Conservation (phyloP, 2,329 filamentous ascomycete species). For the Colletotrichum sp. region DNA sequence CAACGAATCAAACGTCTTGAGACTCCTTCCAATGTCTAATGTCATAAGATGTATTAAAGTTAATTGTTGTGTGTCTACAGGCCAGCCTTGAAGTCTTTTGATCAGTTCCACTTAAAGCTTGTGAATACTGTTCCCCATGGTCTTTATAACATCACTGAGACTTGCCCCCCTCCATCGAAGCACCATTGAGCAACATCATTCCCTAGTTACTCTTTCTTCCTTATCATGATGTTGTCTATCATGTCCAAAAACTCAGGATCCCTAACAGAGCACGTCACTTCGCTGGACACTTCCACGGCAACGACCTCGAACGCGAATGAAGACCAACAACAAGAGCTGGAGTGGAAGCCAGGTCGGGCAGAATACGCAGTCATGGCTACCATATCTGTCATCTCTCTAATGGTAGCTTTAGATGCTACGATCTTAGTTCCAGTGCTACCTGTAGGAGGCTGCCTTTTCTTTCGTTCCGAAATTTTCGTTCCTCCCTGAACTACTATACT, state of each 20-base stretch:
- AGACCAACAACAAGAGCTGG: not conserved
- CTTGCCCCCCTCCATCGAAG: not conserved
- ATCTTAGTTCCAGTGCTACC: conserved; percentile 50
- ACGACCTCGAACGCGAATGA: not conserved
- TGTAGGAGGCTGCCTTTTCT: conserved; percentile 25
- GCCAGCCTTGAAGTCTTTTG: not conserved
- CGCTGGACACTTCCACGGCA: not conserved
- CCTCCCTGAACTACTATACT: not conserved
- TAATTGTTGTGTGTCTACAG: not conserved
- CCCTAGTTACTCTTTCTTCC: not conserved
- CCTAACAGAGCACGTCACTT: not conserved
- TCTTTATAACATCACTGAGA: not conserved
- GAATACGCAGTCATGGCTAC: conserved; percentile 45
- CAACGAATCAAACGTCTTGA: not conserved
- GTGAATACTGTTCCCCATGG: not conserved
- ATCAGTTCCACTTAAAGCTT: not conserved
- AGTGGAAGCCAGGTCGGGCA: conserved; percentile 40
- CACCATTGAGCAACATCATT: not conserved
- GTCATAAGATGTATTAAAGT: not conserved
- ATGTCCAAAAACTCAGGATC: not conserved
- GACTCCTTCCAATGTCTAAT: not conserved
- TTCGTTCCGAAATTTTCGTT: not conserved
- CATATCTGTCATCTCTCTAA: conserved; percentile 47
- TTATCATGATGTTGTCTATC: not conserved
- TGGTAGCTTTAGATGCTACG: conserved; percentile 54